These are phyloP conservation scores for Lyophyllum decastes DNA, from an alignment of 768 basidiomycete species.

Conservation along the genomic window DNA sequence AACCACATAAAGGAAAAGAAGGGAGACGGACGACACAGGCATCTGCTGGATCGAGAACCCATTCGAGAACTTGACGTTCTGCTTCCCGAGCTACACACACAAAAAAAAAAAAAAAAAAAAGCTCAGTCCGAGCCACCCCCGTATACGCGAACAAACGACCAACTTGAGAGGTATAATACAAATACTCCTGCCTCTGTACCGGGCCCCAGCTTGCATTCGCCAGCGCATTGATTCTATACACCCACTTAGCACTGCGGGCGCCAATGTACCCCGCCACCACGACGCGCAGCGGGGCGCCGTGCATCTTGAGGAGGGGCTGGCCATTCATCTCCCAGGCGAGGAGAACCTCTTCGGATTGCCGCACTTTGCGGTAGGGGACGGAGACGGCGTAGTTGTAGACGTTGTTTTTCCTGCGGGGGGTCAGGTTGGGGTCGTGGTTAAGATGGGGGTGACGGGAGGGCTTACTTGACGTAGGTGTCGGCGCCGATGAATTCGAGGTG, in stretches of 20 bases:
- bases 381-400: slow-evolving; percentile 47
- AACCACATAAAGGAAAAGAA: not conserved
- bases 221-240: slow-evolving; percentile 52
- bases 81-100: slow-evolving; percentile 45
- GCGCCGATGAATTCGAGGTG: slow-evolving; percentile 60
- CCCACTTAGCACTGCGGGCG: slow-evolving; percentile 55
- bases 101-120: not conserved
- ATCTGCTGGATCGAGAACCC: slow-evolving; percentile 60
- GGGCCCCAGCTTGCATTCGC: slow-evolving; percentile 50
- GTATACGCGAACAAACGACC: not conserved
- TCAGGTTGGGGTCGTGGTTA: not conserved
- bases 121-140: not conserved
- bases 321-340: slow-evolving; percentile 59
- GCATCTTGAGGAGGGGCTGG: slow-evolving; percentile 48
- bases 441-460: not conserved
- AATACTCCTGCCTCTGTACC: slow-evolving; percentile 53
- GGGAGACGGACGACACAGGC: slow-evolving; percentile 53
- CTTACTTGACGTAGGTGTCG: slow-evolving; percentile 58
- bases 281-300: slow-evolving; percentile 50
- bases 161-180: slow-evolving; percentile 53
- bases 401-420: slow-evolving; percentile 30
- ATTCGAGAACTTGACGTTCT: slow-evolving; percentile 51
- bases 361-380: slow-evolving; percentile 50
- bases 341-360: slow-evolving; percentile 45
- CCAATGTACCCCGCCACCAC: slow-evolving; percentile 58